phyloP scores from a whole-genome alignment of 2,329 filamentous ascomycete genomes.

The Aspergillus sojae region DNA sequence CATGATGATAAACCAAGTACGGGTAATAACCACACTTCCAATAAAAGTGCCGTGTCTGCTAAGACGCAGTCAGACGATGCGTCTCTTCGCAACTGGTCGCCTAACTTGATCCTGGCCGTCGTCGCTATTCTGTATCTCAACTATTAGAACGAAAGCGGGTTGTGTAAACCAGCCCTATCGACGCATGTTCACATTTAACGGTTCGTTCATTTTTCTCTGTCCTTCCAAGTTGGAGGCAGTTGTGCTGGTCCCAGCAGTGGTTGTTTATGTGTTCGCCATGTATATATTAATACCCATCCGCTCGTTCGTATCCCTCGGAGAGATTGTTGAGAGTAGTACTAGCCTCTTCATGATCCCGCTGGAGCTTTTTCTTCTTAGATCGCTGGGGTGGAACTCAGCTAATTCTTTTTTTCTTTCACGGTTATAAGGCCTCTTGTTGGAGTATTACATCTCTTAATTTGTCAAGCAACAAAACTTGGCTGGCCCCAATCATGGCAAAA shows the following conservation, averaged over 20 bases:
- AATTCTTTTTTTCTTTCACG: neutral
- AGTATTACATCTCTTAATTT: neutral
- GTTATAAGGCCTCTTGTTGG: neutral
- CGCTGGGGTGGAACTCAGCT: neutral
- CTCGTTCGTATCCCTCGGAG: neutral
- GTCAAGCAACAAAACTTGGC: neutral
- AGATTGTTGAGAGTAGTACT: neutral
- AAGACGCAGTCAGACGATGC: conserved; percentile 17
- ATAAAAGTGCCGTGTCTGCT: conserved; percentile 17
- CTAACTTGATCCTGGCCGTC: conserved; percentile 17
- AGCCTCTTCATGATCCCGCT: neutral
- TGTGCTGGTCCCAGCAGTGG: neutral
- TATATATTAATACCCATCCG: conserved; percentile 2
- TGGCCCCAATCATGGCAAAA: neutral
- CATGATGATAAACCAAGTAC: conserved; percentile 5
- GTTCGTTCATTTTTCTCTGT: neutral
- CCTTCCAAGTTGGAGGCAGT: neutral
- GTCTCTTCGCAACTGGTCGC: conserved; percentile 15
- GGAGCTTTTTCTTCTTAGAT: neutral
- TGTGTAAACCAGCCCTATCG: neutral
- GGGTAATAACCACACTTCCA: conserved; percentile 13
- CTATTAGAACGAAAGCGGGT: conserved; percentile 2
- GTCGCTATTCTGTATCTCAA: conserved; percentile 18
- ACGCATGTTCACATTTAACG: neutral
- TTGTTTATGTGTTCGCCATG: neutral